Conservation (phyloP, 2,329 filamentous ascomycete species). For the Verticillium klebahnii region DNA sequence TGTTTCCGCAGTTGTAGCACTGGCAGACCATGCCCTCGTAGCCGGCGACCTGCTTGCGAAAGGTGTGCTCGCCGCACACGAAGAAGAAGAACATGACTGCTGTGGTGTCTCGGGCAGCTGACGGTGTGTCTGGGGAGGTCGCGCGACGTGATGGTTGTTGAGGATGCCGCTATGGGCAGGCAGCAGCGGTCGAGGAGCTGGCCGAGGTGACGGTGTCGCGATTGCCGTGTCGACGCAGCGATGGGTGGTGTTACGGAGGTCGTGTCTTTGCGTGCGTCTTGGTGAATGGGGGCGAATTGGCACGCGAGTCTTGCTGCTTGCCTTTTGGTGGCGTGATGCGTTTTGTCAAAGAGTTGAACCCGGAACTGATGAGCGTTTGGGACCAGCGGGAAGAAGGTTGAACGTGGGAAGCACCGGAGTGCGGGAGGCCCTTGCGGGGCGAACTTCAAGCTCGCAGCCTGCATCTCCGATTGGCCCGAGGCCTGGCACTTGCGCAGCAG, state of each 20-base stretch:
- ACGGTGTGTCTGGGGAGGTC: not conserved
- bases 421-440: not conserved
- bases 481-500: not conserved
- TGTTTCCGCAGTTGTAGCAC: constrained; percentile 65
- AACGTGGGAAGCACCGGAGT: not conserved
- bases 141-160: not conserved
- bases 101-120: not conserved
- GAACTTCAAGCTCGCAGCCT: not conserved
- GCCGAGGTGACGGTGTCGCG: not conserved
- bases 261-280: not conserved
- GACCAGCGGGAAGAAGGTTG: not conserved
- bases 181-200: not conserved
- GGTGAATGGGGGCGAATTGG: not conserved
- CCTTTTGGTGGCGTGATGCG: not conserved
- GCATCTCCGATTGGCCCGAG: not conserved
- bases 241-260: too few relatives aligned
- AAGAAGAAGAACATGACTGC: constrained; percentile 56
- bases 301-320: not conserved
- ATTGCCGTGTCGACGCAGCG: not conserved
- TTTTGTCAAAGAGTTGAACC: not conserved
- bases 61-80: constrained; percentile 57
- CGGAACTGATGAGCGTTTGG: not conserved
- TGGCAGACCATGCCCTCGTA: constrained; percentile 59
- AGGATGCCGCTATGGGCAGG: not conserved
- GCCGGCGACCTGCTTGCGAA: constrained; percentile 54